These are phyloP conservation scores for Penicillium sp. DNA, from an alignment of 2,329 filamentous ascomycete species.

Conservation along the genomic window DNA sequence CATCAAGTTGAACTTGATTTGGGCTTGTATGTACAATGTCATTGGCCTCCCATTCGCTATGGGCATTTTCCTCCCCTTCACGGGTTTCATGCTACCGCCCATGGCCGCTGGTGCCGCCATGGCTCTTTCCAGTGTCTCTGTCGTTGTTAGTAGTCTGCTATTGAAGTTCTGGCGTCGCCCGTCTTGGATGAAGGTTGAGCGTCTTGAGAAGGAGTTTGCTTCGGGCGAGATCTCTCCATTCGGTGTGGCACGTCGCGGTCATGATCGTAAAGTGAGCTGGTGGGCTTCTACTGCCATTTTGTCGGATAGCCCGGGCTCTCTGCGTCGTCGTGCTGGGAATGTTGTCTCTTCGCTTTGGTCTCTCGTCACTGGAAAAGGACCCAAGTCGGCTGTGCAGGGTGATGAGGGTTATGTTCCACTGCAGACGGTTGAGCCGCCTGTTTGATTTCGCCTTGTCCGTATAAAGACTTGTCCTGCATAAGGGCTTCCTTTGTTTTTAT, in stretches of 20 bases:
- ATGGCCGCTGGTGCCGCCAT: slow-evolving; percentile 95
- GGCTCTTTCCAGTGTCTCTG: slow-evolving; percentile 85
- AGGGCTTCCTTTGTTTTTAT: background rate
- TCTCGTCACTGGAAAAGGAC: slow-evolving; percentile 27
- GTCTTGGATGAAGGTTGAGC: slow-evolving; percentile 75
- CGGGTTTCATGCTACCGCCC: slow-evolving; percentile 75
- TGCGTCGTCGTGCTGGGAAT: slow-evolving; percentile 20
- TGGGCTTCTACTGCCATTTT: slow-evolving; percentile 31
- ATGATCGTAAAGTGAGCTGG: slow-evolving; percentile 26
- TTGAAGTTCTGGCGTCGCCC: slow-evolving; percentile 85
- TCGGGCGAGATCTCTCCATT: slow-evolving; percentile 21
- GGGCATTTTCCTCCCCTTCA: slow-evolving; percentile 90
- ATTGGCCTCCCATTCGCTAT: slow-evolving; percentile 93
- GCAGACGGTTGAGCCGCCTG: slow-evolving; percentile 42
- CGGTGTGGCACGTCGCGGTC: slow-evolving; percentile 8
- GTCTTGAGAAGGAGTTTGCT: slow-evolving; percentile 57
- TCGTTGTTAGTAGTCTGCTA: slow-evolving; percentile 78
- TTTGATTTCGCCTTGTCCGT: slow-evolving; percentile 9
- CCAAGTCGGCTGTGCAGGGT: slow-evolving; percentile 18
- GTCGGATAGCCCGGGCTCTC: slow-evolving; percentile 16
- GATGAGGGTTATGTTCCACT: slow-evolving; percentile 47
- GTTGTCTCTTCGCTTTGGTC: slow-evolving; percentile 27
- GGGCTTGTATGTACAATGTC: slow-evolving; percentile 91
- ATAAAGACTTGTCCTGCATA: background rate
- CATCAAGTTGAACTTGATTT: slow-evolving; percentile 89